Evolutionary conservation across 306 rosid genomes (phyloP).

Genomic region (Sicyos edulis): DNA sequence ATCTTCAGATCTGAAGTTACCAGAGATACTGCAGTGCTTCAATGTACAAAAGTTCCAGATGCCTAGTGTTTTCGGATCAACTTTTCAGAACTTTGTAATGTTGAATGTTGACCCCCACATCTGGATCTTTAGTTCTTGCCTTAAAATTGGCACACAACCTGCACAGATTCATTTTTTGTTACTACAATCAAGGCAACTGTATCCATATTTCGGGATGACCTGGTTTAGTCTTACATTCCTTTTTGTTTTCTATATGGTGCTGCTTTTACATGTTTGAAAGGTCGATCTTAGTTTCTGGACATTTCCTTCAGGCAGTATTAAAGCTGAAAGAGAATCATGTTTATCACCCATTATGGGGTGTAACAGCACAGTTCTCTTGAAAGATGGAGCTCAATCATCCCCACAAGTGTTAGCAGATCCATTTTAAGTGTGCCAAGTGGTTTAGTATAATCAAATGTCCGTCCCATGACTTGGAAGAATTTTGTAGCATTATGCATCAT

Average conservation of each 20-base stretch:
- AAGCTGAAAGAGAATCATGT: conserved; percentile 18
- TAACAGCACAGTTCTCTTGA: conserved; percentile 1
- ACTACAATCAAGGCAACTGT: conserved; percentile 56
- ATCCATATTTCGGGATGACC: conserved; percentile 24
- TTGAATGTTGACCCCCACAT: conserved; percentile 83
- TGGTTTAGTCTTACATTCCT: conserved; percentile 20
- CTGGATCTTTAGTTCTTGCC: conserved; percentile 97
- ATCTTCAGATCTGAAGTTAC: conserved; percentile 94
- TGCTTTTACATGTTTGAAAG: conserved; percentile 8
- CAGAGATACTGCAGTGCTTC: conserved; percentile 79
- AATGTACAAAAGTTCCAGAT: conserved; percentile 55
- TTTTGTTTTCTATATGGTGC: background rate
- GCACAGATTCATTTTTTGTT: conserved; percentile 87
- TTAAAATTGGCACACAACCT: conserved; percentile 73
- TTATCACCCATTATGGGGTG: conserved; percentile 3
- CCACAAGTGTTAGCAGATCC: conserved; percentile 4
- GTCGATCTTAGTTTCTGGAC: conserved; percentile 13
- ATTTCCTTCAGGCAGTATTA: conserved; percentile 16
- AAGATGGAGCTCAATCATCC: background rate
- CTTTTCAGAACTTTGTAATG: conserved; percentile 88
- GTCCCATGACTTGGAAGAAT: background rate
- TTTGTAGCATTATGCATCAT: background rate
- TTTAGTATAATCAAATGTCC: background rate
- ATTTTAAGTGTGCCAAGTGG: conserved; percentile 4
- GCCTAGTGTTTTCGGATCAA: conserved; percentile 55